Conservation (phyloP, 805 yeast genomes). For the Diddensiella caesifluorescens region DNA sequence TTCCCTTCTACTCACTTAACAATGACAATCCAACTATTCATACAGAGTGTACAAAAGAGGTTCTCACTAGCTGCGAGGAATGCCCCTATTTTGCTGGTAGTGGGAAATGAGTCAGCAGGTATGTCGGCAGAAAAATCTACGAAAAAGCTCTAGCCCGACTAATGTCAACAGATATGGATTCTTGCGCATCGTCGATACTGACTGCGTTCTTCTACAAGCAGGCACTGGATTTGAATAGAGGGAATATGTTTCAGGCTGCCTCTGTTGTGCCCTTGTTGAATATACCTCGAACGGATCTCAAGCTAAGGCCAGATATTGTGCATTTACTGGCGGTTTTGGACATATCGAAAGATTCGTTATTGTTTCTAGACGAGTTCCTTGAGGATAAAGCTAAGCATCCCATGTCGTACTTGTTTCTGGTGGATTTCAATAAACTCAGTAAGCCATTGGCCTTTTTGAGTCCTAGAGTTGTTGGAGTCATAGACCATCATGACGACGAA, state of each 20-base stretch:
- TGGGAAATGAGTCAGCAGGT: constrained; percentile 81
- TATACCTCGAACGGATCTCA: constrained; percentile 60
- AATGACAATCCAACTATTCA: too few species aligned
- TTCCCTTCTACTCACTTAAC: too few species aligned
- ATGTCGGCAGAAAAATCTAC: constrained; percentile 10
- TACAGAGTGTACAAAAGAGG: too few species aligned
- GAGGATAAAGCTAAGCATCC: background rate
- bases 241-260: constrained; percentile 17
- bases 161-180: constrained; percentile 58
- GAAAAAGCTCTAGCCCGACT: too few species aligned
- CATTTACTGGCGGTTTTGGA: constrained; percentile 44
- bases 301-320: constrained; percentile 65
- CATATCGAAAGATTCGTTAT: constrained; percentile 46
- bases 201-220: constrained; percentile 55
- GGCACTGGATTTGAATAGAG: constrained; percentile 27
- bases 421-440: constrained; percentile 75
- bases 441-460: constrained; percentile 41
- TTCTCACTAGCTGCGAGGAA: background rate
- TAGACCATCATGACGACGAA: constrained; percentile 88
- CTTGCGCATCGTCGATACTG: constrained; percentile 69
- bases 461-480: constrained; percentile 52
- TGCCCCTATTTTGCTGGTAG: constrained; percentile 37
- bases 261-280: constrained; percentile 66
- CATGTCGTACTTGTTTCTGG: constrained; percentile 48
- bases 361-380: constrained; percentile 63